Base-by-base conservation (phyloP, 164 flowering plant species). In the Vitis labrusca region DNA sequence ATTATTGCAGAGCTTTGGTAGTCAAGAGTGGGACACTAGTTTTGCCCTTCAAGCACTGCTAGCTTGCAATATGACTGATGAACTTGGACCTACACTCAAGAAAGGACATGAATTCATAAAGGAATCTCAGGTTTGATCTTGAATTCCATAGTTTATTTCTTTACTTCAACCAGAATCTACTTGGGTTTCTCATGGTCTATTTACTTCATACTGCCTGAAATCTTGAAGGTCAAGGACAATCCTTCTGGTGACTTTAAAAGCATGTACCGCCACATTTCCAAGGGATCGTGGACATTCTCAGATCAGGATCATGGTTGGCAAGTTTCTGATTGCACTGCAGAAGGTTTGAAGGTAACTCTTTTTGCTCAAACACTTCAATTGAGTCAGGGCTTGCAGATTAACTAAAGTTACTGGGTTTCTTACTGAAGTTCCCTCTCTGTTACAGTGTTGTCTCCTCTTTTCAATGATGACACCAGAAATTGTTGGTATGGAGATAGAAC, bases 271-370 rank as follows among this genome's bases (percentile, higher is more conserved):
- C 89, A 87, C 66, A 85, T 83, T 61, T 84, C 88, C 0, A 88
- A 85, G 44, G 91, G 89, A 16, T 68, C 89, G 8, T 88, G 91
- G 91, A 81, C 89, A 23, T 86, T 88, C 73, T 82, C 89, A 0
- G 84, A 84, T 66, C 82, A 76, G 67, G 91, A 87, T 66, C 91
- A 87, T 53, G 89, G 91, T 16, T 87, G 89, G 89, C 89, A 85
- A 78, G 87, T 87, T 23, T 87, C 91, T 1, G 91, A 86, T 59
- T 83, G 89, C 69, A 85, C 91, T 8, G 89, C 89, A 14, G 89
- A 88, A 77, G 85, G 80, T 27, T 59, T 88, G 19, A 85, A 79
- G 83, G 90, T 87, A 66, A 23, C 27, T 23, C 27, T 23, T 23
- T 32, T 9, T 54, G 54, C 19, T 2, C 19, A 17, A 23, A 30